Evolutionary conservation across 2,329 filamentous ascomycete species (phyloP).

Genomic region (Monilinia polystroma): DNA sequence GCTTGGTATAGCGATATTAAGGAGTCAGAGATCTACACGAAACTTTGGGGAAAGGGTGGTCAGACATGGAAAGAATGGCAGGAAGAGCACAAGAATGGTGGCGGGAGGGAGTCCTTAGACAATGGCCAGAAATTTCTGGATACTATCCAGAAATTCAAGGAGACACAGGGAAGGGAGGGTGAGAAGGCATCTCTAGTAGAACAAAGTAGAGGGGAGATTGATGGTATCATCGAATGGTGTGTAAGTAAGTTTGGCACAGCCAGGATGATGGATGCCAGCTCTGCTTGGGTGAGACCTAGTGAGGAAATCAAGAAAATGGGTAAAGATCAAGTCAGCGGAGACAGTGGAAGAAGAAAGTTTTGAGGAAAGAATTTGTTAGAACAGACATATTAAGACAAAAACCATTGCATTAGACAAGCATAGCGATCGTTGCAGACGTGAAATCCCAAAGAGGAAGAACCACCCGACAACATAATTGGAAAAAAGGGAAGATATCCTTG

Average conservation of each 20-base stretch:
- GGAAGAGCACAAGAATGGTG: neutral
- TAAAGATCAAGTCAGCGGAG: constrained; percentile 26
- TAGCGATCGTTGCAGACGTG: constrained; percentile 35
- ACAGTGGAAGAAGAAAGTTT: constrained; percentile 27
- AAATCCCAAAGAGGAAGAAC: constrained; percentile 29
- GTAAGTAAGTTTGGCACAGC: constrained; percentile 46
- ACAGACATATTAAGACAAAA: constrained; percentile 23
- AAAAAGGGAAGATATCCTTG: constrained; percentile 24
- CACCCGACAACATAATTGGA: constrained; percentile 26
- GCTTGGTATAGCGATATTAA: constrained; percentile 50
- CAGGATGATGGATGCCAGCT: constrained; percentile 45
- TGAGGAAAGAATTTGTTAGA: constrained; percentile 21
- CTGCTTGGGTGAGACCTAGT: constrained; percentile 27
- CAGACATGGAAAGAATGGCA: constrained; percentile 21
- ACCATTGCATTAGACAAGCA: constrained; percentile 26
- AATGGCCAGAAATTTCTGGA: constrained; percentile 43
- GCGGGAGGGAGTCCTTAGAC: constrained; percentile 32
- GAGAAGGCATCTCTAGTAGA: constrained; percentile 32
- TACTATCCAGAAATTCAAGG: constrained; percentile 39
- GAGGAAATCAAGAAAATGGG: constrained; percentile 25
- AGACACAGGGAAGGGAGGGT: constrained; percentile 12
- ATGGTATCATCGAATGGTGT: constrained; percentile 46
- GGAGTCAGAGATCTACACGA: constrained; percentile 40
- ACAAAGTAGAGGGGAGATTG: constrained; percentile 44
- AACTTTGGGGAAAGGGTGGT: constrained; percentile 38